Evolutionary conservation across 2,329 filamentous ascomycete genomes (phyloP), one percentile per base, ranked within the genome.

Genomic region (Colletotrichum melonis): DNA sequence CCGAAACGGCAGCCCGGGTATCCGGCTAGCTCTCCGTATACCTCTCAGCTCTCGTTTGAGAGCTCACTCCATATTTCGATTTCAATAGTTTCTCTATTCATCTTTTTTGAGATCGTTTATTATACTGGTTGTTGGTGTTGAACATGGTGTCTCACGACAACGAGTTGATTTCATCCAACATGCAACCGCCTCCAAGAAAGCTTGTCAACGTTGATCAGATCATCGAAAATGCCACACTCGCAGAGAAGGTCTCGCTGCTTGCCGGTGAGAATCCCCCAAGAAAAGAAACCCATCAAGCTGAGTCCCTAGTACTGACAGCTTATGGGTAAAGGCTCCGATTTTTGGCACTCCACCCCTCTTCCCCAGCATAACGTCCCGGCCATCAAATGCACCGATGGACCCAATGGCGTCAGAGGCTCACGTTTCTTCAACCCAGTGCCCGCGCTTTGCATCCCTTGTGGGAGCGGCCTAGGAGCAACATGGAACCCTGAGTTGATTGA

Each of bases 401-500:
- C 92, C 35, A 93, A 93, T 79, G 92, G 92, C 65, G 88, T 92
- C 42, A 86, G 92, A 74, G 92, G 92, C 66, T 91, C 89, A 54
- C 90, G 88, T 76, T 93, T 92, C 85, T 93, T 93, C 82, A 89
- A 91, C 76, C 90, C 91, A 56, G 82, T 87, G 26, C 85, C 84
- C 19, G 88, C 90, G 0, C 88, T 89, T 19, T 91, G 89, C 76
- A 87, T 92, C 75, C 89, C 90, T 5, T 91, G 89, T 73, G 89
- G 88, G 16, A 89, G 88, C 0, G 87, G 84, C 1, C 82, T 92
- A 7, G 89, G 87, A 22, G 84, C 89, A 3, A 91, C 89, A 19
- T 92, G 88, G 78, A 90, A 92, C 78, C 80, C 82, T 24, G 80
- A 85, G 3, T 84, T 91, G 6, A 83, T 91, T 1, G 82, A 87